Percentiles rank a stretch among this genome's conserved stretches.
These are phyloP conservation scores for Xylaria sp. DNA, from an alignment of 2,329 filamentous ascomycete species.

Conservation along the genomic window DNA sequence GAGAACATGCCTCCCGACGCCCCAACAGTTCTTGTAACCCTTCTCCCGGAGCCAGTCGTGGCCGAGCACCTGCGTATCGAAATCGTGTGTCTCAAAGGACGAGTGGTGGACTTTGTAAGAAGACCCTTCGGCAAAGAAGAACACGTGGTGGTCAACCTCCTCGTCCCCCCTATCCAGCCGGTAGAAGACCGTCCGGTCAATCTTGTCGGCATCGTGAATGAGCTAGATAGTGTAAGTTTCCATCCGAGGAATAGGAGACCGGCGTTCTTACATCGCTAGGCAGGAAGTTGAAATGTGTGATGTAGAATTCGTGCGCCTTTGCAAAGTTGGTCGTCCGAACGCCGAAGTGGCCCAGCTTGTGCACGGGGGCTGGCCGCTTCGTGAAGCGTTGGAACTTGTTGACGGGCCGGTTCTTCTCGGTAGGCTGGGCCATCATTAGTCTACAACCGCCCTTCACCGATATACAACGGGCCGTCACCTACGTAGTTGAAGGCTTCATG, in stretches of 20 bases:
- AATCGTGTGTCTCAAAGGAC: conserved; percentile 71
- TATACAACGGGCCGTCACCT: conserved; percentile 12
- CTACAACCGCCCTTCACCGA: background rate
- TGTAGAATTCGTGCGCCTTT: conserved; percentile 53
- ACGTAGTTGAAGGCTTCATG: conserved; percentile 51
- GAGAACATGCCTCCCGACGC: conserved; percentile 70
- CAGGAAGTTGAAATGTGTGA: conserved; percentile 52
- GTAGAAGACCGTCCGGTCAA: conserved; percentile 49
- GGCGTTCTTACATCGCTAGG: conserved; percentile 48
- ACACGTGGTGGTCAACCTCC: conserved; percentile 54
- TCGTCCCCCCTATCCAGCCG: conserved; percentile 48
- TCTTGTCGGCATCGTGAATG: conserved; percentile 42
- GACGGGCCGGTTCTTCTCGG: conserved; percentile 50
- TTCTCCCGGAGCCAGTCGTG: conserved; percentile 69
- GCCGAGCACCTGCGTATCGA: conserved; percentile 70
- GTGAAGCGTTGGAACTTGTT: conserved; percentile 56
- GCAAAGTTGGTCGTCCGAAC: conserved; percentile 56
- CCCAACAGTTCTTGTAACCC: conserved; percentile 69
- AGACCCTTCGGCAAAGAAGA: conserved; percentile 53
- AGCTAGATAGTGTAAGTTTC: conserved; percentile 32
- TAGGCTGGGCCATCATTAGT: conserved; percentile 38
- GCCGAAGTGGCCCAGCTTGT: conserved; percentile 60
- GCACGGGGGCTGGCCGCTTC: conserved; percentile 50
- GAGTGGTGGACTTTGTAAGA: conserved; percentile 66
- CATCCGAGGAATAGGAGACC: background rate